These are phyloP conservation scores for Margaritispora aquatica DNA, from an alignment of 495 filamentous ascomycete species.

Conservation along the genomic window DNA sequence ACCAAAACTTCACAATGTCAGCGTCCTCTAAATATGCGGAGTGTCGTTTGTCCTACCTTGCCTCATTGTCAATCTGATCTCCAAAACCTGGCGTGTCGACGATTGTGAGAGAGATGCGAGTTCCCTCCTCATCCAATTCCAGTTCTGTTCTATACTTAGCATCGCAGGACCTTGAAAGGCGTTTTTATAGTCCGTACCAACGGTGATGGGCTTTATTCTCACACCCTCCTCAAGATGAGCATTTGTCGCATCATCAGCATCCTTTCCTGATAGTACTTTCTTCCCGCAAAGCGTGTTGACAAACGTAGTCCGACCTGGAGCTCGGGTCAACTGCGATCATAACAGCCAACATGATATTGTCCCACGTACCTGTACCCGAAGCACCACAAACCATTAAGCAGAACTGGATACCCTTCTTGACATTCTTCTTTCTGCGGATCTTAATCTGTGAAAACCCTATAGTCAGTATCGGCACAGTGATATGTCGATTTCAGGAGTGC, in stretches of 20 bases:
- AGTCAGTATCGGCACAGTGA: slow-evolving; percentile 17
- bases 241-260: slow-evolving; percentile 78
- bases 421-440: slow-evolving; percentile 99
- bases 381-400: slow-evolving; percentile 99
- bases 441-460: slow-evolving; percentile 55
- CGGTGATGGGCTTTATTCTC: slow-evolving; percentile 95
- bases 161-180: neutral
- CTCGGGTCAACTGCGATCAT: slow-evolving; percentile 2
- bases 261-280: slow-evolving; percentile 79
- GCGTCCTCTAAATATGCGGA: neutral
- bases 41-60: slow-evolving; percentile 56
- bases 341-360: neutral
- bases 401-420: slow-evolving; percentile 99
- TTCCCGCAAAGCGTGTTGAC: slow-evolving; percentile 99
- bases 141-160: slow-evolving; percentile 57
- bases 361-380: slow-evolving; percentile 83
- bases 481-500: slow-evolving; percentile 14
- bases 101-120: slow-evolving; percentile 93
- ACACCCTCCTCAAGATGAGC: slow-evolving; percentile 96
- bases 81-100: slow-evolving; percentile 98
- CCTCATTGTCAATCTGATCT: slow-evolving; percentile 99
- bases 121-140: slow-evolving; percentile 96
- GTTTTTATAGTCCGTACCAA: slow-evolving; percentile 55
- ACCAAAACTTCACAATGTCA: slow-evolving; percentile 59
- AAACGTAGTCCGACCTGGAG: slow-evolving; percentile 88